Evolutionary conservation across 805 yeast genomes (phyloP).

Genomic region (Spathaspora arborariae): DNA sequence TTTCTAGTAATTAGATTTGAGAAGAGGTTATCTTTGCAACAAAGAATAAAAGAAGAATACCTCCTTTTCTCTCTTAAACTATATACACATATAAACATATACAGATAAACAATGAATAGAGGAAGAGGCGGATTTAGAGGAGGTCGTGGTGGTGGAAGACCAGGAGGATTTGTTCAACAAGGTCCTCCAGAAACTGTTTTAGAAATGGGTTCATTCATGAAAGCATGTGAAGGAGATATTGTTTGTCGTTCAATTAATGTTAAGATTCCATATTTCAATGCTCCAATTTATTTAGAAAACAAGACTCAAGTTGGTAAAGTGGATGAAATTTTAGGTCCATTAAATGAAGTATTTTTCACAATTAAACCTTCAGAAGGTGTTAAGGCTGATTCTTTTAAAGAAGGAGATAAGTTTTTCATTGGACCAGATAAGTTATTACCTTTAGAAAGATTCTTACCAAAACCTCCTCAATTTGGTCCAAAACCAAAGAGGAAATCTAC

Average conservation of each 20-base stretch:
- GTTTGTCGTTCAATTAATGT: constrained; percentile 93
- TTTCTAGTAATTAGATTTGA: background rate
- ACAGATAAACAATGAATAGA: constrained; percentile 50
- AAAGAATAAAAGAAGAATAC: background rate
- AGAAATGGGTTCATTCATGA: constrained; percentile 92
- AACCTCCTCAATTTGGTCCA: constrained; percentile 86
- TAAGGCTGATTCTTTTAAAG: constrained; percentile 87
- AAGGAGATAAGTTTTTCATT: constrained; percentile 93
- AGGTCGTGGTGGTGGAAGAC: constrained; percentile 66
- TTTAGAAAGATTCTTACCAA: constrained; percentile 93
- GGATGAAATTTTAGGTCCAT: constrained; percentile 96
- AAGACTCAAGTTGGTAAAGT: constrained; percentile 96
- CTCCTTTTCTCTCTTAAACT: background rate
- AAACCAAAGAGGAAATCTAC: constrained; percentile 71
- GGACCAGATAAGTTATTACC: constrained; percentile 95
- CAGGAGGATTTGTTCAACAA: constrained; percentile 69
- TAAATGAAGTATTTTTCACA: constrained; percentile 97
- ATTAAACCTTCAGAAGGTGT: constrained; percentile 96
- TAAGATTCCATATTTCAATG: constrained; percentile 96
- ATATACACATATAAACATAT: background rate
- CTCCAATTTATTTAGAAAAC: constrained; percentile 95
- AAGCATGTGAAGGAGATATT: constrained; percentile 94
- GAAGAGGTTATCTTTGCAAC: background rate
- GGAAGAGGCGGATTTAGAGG: constrained; percentile 70
- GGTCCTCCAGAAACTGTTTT: constrained; percentile 96